Evolutionary conservation across 345 rosid genomes (phyloP).

Genomic region (Eucalyptus albens): DNA sequence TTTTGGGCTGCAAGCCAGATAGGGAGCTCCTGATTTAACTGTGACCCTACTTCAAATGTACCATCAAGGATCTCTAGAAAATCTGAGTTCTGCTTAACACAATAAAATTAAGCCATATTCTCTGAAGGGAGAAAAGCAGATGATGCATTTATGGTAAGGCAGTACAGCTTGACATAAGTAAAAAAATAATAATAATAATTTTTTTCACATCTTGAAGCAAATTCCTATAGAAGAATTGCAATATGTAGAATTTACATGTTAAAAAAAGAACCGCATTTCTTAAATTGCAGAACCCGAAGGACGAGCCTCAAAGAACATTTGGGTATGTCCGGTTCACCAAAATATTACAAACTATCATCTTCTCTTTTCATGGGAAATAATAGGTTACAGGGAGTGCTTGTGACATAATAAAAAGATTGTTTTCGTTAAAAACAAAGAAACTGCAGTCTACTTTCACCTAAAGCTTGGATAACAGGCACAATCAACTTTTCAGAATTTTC

Average conservation of each 20-base stretch:
- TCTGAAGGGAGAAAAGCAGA: neutral
- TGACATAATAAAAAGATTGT: neutral
- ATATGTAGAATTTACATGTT: neutral
- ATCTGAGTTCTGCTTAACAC: conserved; percentile 32
- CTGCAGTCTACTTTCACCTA: neutral
- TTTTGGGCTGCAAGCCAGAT: conserved; percentile 88
- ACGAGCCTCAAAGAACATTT: neutral
- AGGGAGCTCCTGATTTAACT: conserved; percentile 60
- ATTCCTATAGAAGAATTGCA: neutral
- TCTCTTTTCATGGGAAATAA: neutral
- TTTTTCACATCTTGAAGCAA: neutral
- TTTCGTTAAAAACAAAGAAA: neutral
- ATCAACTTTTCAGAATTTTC: neutral
- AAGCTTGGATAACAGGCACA: neutral
- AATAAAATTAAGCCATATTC: neutral
- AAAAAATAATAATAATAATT: neutral
- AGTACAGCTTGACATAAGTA: neutral
- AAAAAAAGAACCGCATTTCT: neutral
- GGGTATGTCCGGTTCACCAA: neutral
- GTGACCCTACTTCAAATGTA: conserved; percentile 18
- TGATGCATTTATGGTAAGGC: neutral
- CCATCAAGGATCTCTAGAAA: conserved; percentile 25
- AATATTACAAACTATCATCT: neutral
- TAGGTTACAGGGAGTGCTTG: neutral
- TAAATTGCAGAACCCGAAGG: neutral